Evolutionary conservation across 129 eudicot species (phyloP), one percentile per base, ranked within the genome.

Genomic region (Solidago caesia): DNA sequence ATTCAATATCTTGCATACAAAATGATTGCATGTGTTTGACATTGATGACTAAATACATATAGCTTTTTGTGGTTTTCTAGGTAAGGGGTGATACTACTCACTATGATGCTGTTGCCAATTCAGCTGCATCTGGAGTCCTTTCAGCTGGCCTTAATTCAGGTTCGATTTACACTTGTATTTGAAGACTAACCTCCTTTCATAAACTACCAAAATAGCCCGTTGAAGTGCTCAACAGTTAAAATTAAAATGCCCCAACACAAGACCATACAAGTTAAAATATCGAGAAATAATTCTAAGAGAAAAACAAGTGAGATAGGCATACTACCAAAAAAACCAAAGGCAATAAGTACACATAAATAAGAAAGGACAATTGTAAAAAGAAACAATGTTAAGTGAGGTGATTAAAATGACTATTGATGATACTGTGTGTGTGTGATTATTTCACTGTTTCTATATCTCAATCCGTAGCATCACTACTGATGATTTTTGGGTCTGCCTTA

Each of bases 81-180:
- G 75, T 66, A 66, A 66, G 70, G 70, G 97, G 97, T 62, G 96
- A 89, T 64, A 92, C 97, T 14, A 57, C 97, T 15, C 97, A 92
- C 85, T 92, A 92, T 74, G 97, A 92, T 75, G 96, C 97, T 57
- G 97, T 92, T 49, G 96, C 90, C 46, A 92, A 92, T 84, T 81
- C 97, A 16, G 91, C 96, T 51, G 89, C 97, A 67, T 94, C 98
- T 59, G 98, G 98, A 64, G 91, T 94, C 60, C 91, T 85, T 26
- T 85, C 97, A 45, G 98, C 98, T 55, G 92, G 89, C 53, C 77
- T 94, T 67, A 90, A 77, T 78, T 88, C 98, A 82, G 98, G 98
- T 93, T 62, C 7, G 59, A 29, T 71, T 76, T 64, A 57, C 67
- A 9, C 70, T 29, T 75, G n/a, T 52, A 62, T 70, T 41, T 74